Conservation (phyloP, 805 yeast species). For the Barnettozyma botsteinii region DNA sequence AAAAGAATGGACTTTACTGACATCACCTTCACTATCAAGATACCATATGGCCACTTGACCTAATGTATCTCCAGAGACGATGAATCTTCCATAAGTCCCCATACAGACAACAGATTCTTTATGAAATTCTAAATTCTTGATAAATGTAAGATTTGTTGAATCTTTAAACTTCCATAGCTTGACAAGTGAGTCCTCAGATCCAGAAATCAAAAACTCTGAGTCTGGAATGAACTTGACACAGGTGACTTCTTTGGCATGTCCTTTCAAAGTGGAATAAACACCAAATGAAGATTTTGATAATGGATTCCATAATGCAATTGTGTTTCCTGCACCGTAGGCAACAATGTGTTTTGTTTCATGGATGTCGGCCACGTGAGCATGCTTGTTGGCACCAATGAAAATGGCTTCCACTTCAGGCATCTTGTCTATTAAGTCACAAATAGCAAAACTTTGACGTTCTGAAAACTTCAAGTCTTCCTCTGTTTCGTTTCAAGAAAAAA, state of each 20-base stretch:
- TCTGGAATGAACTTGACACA: constrained; percentile 54
- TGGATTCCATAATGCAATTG: constrained; percentile 69
- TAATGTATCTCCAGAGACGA: constrained; percentile 59
- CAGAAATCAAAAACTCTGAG: constrained; percentile 45
- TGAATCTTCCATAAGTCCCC: constrained; percentile 32
- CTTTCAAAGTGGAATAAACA: constrained; percentile 49
- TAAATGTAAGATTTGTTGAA: constrained; percentile 16
- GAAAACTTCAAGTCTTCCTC: too few species aligned
- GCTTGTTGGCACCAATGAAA: constrained; percentile 70
- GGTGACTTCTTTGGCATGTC: constrained; percentile 58
- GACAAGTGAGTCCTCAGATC: constrained; percentile 61
- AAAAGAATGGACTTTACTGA: constrained; percentile 28
- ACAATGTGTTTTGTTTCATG: constrained; percentile 33
- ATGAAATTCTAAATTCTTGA: constrained; percentile 36
- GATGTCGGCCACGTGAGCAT: constrained; percentile 53
- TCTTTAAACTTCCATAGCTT: constrained; percentile 48
- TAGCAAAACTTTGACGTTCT: too few species aligned
- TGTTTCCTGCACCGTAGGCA: constrained; percentile 68
- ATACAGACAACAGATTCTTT: constrained; percentile 49
- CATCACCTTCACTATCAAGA: constrained; percentile 19
- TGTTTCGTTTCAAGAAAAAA: too few species aligned
- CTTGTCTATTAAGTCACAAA: too few species aligned
- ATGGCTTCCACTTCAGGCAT: constrained; percentile 41
- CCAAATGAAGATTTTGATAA: constrained; percentile 37
- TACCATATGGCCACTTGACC: constrained; percentile 55